Base-by-base conservation (phyloP, 495 filamentous ascomycete species). In the Trichoderma gamsii region DNA sequence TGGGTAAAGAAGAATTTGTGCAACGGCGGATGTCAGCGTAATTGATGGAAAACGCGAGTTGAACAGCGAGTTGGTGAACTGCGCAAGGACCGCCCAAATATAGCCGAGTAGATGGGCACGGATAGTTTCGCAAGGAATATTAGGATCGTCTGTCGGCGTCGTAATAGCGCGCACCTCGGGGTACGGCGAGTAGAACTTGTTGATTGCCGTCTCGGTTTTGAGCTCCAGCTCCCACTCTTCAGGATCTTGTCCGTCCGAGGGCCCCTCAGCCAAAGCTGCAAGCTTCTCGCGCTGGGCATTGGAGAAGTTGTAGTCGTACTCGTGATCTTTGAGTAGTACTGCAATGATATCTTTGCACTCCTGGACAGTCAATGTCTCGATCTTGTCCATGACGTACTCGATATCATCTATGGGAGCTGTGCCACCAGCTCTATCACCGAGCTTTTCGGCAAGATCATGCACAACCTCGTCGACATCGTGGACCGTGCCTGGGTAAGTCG, bases 121-220 rank as follows among this genome's bases (percentile, higher is more conserved):
- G n/a, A 77, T 71, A 7, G 78, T 80, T 66, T 79, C 76, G 25
- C 77, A 70, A 0, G 78, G 78, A 18, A 75, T 71, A 29, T 69
- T 68, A 0, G 67, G 41, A 18, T 78, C 72, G 29, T 80, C 81
- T 0, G 75, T 68, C 23, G 74, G 72, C 9, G 78, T 76, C 0
- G 78, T 76, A 51, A 79, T 77, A 41, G 81, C 77, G 11, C 81
- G 76, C 6, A 83, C 81, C n/a, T 78, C 81, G 1, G 79, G 78
- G 67, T 82, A 83, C 0, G 81, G 80, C 0, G 79, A 81, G 7
- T 71, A 76, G 66, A 75, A 79, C 32, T 73, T 72, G 74, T 78
- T 76, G 74, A 78, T 72, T 25, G 72, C 71, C 41, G 76, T 77
- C 68, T 78, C 78, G 44, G 77, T 72, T 23, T 74, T 68, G 43